A percentile compares a stretch with the other conserved stretches of the same genome.
These are phyloP conservation scores for Pythium monospermum DNA, from an alignment of 352 stramenopile genomes.

Conservation along the genomic window DNA sequence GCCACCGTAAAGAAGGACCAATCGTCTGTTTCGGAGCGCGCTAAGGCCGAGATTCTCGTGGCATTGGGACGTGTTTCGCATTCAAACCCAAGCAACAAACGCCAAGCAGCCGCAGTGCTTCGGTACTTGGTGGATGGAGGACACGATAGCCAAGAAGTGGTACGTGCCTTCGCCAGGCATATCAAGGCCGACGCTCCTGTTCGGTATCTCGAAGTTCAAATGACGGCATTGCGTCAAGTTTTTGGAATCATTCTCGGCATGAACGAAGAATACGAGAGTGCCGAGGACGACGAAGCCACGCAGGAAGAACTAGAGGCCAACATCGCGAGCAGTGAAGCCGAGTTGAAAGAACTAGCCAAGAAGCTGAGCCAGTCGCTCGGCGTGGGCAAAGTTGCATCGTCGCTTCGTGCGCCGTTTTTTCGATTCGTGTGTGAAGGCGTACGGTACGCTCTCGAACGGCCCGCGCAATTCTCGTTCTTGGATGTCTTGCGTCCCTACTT, in stretches of 20 bases:
- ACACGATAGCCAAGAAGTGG: conserved; percentile 52
- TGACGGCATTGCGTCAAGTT: conserved; percentile 71
- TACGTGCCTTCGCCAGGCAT: conserved; percentile 78
- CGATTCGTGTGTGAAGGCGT: conserved; percentile 81
- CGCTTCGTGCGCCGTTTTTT: conserved; percentile 70
- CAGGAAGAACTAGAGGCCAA: conserved; percentile 53
- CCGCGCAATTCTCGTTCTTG: conserved; percentile 63
- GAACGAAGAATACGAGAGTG: conserved; percentile 46
- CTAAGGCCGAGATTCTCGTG: conserved; percentile 62
- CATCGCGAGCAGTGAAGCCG: conserved; percentile 37
- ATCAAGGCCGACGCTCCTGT: conserved; percentile 71
- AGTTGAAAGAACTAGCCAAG: conserved; percentile 72
- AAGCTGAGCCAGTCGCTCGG: conserved; percentile 78
- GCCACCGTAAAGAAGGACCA: conserved; percentile 17
- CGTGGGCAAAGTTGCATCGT: conserved; percentile 61
- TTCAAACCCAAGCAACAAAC: conserved; percentile 81
- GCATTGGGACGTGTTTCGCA: conserved; percentile 66
- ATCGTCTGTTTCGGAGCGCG: conserved; percentile 22
- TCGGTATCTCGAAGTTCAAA: conserved; percentile 86
- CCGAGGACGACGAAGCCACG: conserved; percentile 31
- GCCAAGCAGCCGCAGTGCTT: conserved; percentile 68
- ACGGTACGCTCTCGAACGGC: conserved; percentile 56
- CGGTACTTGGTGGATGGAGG: conserved; percentile 53
- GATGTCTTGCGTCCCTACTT: conserved; percentile 64
- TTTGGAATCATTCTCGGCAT: conserved; percentile 57